These are phyloP conservation scores for Cladosporium sp. DNA, from an alignment of 2,329 filamentous ascomycete genomes.

Conservation along the genomic window DNA sequence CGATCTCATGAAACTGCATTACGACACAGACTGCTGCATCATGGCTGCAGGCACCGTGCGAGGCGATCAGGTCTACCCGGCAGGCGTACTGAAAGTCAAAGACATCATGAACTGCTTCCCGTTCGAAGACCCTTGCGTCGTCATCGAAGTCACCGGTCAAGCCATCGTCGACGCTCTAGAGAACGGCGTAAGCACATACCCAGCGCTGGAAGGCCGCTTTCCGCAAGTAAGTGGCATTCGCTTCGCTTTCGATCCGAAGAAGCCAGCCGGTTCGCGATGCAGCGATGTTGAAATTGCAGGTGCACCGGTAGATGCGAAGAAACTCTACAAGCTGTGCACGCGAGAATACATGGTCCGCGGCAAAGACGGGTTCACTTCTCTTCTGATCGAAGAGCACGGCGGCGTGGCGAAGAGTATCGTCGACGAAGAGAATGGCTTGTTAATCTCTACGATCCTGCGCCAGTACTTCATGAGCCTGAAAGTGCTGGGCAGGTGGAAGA, in stretches of 20 bases:
- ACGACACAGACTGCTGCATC: slow-evolving; percentile 73
- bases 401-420: slow-evolving; percentile 74
- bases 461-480: slow-evolving; percentile 89
- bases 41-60: slow-evolving; percentile 85
- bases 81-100: slow-evolving; percentile 70
- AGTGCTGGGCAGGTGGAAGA: slow-evolving; percentile 73
- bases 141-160: slow-evolving; percentile 66
- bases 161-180: slow-evolving; percentile 77
- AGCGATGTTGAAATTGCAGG: slow-evolving; percentile 58
- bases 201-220: slow-evolving; percentile 77
- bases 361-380: slow-evolving; percentile 68
- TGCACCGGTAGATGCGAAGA: slow-evolving; percentile 57
- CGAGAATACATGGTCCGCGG: slow-evolving; percentile 85
- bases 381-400: slow-evolving; percentile 72
- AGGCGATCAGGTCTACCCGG: slow-evolving; percentile 83
- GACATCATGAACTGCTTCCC: slow-evolving; percentile 57
- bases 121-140: slow-evolving; percentile 84
- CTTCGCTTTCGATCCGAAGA: slow-evolving; percentile 66
- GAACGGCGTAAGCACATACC: slow-evolving; percentile 75
- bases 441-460: slow-evolving; percentile 79
- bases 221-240: slow-evolving; percentile 81
- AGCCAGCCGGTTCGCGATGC: slow-evolving; percentile 59
- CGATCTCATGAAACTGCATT: slow-evolving; percentile 83
- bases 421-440: slow-evolving; percentile 78
- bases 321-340: slow-evolving; percentile 69